These are phyloP conservation scores for Hyaloscypha bicolor DNA, from an alignment of 495 filamentous ascomycete species.

Conservation along the genomic window DNA sequence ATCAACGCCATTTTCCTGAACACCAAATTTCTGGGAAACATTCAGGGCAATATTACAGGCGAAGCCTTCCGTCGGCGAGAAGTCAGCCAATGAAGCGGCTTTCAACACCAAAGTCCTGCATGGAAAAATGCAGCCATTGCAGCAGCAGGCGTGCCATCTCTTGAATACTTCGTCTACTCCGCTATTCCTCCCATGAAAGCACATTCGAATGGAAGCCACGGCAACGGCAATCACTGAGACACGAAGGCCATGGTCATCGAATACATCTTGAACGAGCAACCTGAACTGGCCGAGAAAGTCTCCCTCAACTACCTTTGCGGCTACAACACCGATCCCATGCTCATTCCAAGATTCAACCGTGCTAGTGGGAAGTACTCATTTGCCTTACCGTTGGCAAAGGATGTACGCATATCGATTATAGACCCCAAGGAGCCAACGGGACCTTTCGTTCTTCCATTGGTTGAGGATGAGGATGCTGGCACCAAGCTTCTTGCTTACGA, in stretches of 20 bases:
- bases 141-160: slow-evolving; percentile 44
- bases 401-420: slow-evolving; percentile 41
- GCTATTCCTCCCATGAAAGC: slow-evolving; percentile 37
- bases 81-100: slow-evolving; percentile 21
- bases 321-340: slow-evolving; percentile 35
- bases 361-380: slow-evolving; percentile 33
- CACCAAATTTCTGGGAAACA: slow-evolving; percentile 52
- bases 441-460: slow-evolving; percentile 44
- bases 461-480: slow-evolving; percentile 42
- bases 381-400: slow-evolving; percentile 33
- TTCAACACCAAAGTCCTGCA: slow-evolving; percentile 11
- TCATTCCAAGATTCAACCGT: slow-evolving; percentile 37
- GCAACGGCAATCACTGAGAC: slow-evolving; percentile 42
- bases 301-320: slow-evolving; percentile 42
- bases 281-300: slow-evolving; percentile 43
- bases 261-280: slow-evolving; percentile 38
- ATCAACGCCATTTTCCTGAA: slow-evolving; percentile 54
- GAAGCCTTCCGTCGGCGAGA: slow-evolving; percentile 36
- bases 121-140: slow-evolving; percentile 30
- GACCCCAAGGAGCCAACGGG: slow-evolving; percentile 42
- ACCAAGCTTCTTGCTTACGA: slow-evolving; percentile 46
- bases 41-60: slow-evolving; percentile 13
- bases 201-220: slow-evolving; percentile 37
- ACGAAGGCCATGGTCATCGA: slow-evolving; percentile 39
- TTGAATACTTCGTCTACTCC: slow-evolving; percentile 49